phyloP scores from a whole-genome alignment of 345 rosid species.

The Passiflora organensis region DNA sequence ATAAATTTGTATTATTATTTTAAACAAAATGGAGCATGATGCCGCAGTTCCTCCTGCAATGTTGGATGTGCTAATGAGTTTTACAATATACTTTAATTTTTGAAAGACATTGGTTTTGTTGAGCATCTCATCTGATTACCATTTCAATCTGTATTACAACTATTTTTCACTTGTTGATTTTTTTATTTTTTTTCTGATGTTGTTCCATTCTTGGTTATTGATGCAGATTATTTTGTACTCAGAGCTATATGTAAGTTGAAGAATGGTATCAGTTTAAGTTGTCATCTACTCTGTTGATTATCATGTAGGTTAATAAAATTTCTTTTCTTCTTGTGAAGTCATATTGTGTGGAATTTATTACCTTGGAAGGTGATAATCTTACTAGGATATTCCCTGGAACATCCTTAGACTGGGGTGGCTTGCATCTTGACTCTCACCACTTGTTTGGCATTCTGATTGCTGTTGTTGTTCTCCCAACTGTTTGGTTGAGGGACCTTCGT shows the following conservation, averaged over 20 bases:
- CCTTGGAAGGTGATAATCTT: conserved; percentile 90
- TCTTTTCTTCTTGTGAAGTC: conserved; percentile 41
- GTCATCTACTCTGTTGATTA: conserved; percentile 7
- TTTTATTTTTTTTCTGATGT: conserved; percentile 18
- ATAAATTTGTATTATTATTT: no score
- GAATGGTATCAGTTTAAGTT: not conserved
- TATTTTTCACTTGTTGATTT: not conserved
- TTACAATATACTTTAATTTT: no score
- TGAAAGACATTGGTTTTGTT: no score
- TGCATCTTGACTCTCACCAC: conserved; percentile 63
- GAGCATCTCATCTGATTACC: no score
- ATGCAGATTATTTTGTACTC: conserved; percentile 73
- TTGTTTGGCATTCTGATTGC: conserved; percentile 73
- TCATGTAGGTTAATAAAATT: conserved; percentile 10
- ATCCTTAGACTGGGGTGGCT: conserved; percentile 53
- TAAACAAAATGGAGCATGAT: no score
- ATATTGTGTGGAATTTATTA: conserved; percentile 86
- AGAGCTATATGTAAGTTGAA: conserved; percentile 71
- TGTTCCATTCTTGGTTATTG: conserved; percentile 19
- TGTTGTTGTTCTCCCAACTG: conserved; percentile 72
- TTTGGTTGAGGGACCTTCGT: conserved; percentile 74
- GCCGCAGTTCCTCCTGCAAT: no score
- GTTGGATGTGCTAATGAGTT: no score
- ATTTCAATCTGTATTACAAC: not conserved
- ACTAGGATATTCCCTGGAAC: conserved; percentile 73